Percentiles rank a stretch among this genome's conserved stretches.
Evolutionary conservation across 257 asterid species (phyloP).

Genomic region (Penstemon eatonii): DNA sequence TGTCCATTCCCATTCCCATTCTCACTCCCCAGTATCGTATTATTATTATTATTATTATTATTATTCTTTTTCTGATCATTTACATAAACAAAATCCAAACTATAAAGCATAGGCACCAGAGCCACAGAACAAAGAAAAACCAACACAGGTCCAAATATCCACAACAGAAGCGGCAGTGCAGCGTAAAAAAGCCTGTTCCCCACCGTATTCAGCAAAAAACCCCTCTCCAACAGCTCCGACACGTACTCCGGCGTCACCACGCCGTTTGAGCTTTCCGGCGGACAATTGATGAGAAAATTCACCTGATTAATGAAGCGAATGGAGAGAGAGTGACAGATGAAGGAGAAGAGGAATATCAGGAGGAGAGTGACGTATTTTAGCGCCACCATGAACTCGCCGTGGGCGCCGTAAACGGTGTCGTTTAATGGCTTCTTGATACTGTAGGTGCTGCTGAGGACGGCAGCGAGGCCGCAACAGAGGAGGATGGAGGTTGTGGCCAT

Average conservation of each 20-base stretch:
- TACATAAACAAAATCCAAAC: constrained; percentile 47
- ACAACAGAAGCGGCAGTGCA: constrained; percentile 59
- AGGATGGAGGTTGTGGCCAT: constrained; percentile 77
- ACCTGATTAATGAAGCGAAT: constrained; percentile 64
- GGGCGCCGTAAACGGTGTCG: constrained; percentile 60
- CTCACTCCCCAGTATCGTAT: constrained; percentile 22
- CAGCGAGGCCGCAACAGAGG: constrained; percentile 61
- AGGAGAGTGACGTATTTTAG: constrained; percentile 58
- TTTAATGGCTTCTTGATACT: constrained; percentile 61
- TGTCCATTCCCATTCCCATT: constrained; percentile 20
- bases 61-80: not conserved
- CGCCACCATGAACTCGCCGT: constrained; percentile 69
- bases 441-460: constrained; percentile 69
- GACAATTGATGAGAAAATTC: constrained; percentile 66
- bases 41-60: not conserved
- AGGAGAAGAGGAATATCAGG: constrained; percentile 52
- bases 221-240: constrained; percentile 54
- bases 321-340: constrained; percentile 56
- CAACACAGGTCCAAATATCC: constrained; percentile 72
- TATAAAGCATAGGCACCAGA: constrained; percentile 53
- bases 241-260: constrained; percentile 47
- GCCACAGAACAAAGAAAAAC: constrained; percentile 51
- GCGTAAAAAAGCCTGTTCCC: constrained; percentile 60
- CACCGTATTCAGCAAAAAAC: constrained; percentile 45
- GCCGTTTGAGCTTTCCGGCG: constrained; percentile 36